Percentiles rank a stretch among this genome's conserved stretches.
Conservation (phyloP, 2,329 filamentous ascomycete species). For the Chrysoporthe austroafricana region DNA sequence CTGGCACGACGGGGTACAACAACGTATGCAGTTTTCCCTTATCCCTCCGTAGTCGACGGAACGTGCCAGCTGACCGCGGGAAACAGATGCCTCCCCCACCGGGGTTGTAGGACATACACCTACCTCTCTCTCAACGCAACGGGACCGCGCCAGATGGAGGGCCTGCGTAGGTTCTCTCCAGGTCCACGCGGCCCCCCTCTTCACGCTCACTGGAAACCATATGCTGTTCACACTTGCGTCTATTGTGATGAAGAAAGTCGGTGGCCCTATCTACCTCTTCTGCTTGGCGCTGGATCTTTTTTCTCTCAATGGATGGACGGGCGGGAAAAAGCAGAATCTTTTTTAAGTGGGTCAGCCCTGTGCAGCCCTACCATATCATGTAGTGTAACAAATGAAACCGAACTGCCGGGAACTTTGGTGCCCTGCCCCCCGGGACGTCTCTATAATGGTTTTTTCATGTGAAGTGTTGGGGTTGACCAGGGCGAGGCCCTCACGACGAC, state of each 20-base stretch:
- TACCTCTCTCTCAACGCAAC: background rate
- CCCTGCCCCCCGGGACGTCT: no score
- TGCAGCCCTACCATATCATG: background rate
- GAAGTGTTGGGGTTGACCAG: no score
- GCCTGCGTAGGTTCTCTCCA: background rate
- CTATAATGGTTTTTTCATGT: no score
- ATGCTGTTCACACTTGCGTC: background rate
- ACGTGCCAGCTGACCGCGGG: background rate
- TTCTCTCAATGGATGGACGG: background rate
- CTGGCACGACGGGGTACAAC: slow-evolving; percentile 62
- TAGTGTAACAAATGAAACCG: no score
- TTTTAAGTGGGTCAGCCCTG: background rate
- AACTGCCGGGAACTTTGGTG: no score
- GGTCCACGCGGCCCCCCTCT: no score
- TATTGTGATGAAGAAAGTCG: background rate
- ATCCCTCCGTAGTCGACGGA: background rate
- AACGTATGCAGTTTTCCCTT: slow-evolving; percentile 47
- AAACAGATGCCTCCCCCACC: slow-evolving; percentile 59
- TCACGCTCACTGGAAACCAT: background rate
- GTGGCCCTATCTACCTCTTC: background rate
- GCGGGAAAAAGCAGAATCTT: background rate
- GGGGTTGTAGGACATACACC: slow-evolving; percentile 46
- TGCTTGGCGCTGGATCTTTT: background rate
- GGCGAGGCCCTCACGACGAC: no score
- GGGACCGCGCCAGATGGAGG: background rate